Base-by-base conservation (phyloP, 352 stramenopile species). In the Globisporangium nunn region DNA sequence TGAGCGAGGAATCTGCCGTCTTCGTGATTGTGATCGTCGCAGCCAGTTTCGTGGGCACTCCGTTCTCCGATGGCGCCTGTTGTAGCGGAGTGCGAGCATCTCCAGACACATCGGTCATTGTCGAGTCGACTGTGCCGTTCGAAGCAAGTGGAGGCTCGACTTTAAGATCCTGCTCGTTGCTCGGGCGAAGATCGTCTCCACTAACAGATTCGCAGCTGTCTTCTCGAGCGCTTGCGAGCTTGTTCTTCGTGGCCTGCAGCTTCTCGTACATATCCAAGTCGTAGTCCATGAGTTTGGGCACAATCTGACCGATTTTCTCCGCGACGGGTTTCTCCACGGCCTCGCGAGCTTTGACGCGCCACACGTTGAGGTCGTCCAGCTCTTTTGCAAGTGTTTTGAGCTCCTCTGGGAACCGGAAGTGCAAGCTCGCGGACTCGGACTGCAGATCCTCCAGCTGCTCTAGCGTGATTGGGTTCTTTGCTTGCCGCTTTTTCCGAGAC, bases 341-440 rank as follows among this genome's bases (percentile, higher is more conserved):
- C 43, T 77, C 62, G 14, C 71, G 68, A 3, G 81, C 81, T 55
- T 87, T 88, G 15, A 56, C 60, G 61, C 87, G 78, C 85, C 85
- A 95, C 3, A 49, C 18, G 0, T 17, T 68, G 11, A 93, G 63
- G 55, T 91, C 81, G 35, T 81, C 76, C 14, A 94, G 56, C 56
- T 95, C 85, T 56, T 85, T 90, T 3, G 63, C 66, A 10, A 93
- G 62, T 44, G 88, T 87, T n/a, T 70, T 70, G 33, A 88, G 58
- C 41, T 95, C 85, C 15, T 93, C 79, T 10, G 75, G 74, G 67
- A 95, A 95, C 17, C 73, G 54, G 56, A 94, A 95, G 12, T 61
- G 70, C 7, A 95, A 50, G 8, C 44, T 46, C 15, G 66, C 77
- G 2, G 81, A 86, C 46, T 95, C 79, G 3, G 71, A 59, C 43